phyloP scores from a whole-genome alignment of 208 protist genomes.

The Willaertia magna region DNA sequence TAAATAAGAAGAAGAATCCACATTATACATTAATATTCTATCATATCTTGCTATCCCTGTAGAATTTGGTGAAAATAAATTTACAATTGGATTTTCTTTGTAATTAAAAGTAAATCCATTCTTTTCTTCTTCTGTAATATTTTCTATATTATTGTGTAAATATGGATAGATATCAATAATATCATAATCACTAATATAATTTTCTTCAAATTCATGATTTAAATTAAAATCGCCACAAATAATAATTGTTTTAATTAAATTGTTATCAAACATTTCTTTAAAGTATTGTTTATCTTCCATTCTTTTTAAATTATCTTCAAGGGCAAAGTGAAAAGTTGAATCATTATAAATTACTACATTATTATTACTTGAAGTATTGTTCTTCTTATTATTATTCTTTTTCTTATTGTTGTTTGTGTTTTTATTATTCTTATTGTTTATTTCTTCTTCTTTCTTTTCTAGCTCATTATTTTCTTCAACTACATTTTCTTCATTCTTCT shows the following conservation, averaged over 20 bases:
- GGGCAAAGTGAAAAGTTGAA: neutral
- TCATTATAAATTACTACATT: neutral
- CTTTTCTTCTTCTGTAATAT: too few species aligned
- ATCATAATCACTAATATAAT: neutral
- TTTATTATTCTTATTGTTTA: too few species aligned
- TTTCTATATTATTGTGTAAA: too few species aligned
- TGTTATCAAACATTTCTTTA: neutral
- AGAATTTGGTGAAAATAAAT: neutral
- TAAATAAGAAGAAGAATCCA: too few species aligned
- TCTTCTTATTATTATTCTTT: too few species aligned
- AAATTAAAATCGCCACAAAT: neutral
- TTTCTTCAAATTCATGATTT: neutral
- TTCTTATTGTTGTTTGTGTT: too few species aligned
- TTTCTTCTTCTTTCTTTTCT: neutral
- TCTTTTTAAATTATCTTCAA: neutral
- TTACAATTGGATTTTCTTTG: neutral
- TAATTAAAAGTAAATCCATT: neutral
- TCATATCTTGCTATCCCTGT: neutral
- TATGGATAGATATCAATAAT: neutral
- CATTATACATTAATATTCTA: neutral
- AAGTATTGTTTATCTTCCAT: neutral
- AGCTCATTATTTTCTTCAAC: neutral
- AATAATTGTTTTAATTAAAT: neutral
- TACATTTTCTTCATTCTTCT: neutral
- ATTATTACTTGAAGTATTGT: too few species aligned